These are phyloP conservation scores for Knufia fluminis DNA, from an alignment of 2,329 filamentous ascomycete species.

Conservation along the genomic window DNA sequence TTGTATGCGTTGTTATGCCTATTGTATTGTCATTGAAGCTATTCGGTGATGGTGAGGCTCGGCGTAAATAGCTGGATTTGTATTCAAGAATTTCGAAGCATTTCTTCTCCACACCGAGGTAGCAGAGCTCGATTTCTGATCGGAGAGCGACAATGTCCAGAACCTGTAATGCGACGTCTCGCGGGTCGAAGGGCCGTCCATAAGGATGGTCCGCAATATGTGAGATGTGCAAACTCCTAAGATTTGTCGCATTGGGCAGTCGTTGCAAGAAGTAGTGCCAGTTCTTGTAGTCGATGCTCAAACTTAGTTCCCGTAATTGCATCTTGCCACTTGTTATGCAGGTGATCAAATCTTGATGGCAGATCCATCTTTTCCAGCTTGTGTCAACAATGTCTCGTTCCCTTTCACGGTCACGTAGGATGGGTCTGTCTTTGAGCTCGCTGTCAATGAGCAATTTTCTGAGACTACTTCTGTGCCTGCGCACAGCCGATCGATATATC, in stretches of 20 bases:
- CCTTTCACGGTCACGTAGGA: slow-evolving; percentile 28
- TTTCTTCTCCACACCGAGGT: slow-evolving; percentile 65
- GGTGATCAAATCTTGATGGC: slow-evolving; percentile 57
- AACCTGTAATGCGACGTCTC: slow-evolving; percentile 66
- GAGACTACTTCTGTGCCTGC: slow-evolving; percentile 61
- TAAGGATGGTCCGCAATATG: slow-evolving; percentile 56
- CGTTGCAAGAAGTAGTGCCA: slow-evolving; percentile 77
- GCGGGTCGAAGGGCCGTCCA: slow-evolving; percentile 47
- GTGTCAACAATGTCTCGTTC: slow-evolving; percentile 23
- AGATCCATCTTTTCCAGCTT: slow-evolving; percentile 61
- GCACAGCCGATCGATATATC: slow-evolving; percentile 62
- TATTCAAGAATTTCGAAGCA: slow-evolving; percentile 73
- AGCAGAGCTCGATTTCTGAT: slow-evolving; percentile 67
- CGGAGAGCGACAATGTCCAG: slow-evolving; percentile 69
- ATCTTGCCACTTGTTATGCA: slow-evolving; percentile 72
- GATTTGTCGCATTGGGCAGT: slow-evolving; percentile 59
- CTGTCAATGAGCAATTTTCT: slow-evolving; percentile 68
- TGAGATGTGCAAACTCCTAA: slow-evolving; percentile 63
- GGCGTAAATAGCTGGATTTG: slow-evolving; percentile 4
- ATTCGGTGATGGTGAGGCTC: slow-evolving; percentile 7
- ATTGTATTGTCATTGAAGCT: neutral
- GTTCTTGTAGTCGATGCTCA: slow-evolving; percentile 64
- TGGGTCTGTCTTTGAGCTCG: slow-evolving; percentile 38
- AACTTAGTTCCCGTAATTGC: slow-evolving; percentile 61
- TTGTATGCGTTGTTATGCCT: slow-evolving; percentile 20